Evolutionary conservation across 148 eudicot species (phyloP), one percentile per base, ranked within the genome.

Genomic region (Beta vulgaris): DNA sequence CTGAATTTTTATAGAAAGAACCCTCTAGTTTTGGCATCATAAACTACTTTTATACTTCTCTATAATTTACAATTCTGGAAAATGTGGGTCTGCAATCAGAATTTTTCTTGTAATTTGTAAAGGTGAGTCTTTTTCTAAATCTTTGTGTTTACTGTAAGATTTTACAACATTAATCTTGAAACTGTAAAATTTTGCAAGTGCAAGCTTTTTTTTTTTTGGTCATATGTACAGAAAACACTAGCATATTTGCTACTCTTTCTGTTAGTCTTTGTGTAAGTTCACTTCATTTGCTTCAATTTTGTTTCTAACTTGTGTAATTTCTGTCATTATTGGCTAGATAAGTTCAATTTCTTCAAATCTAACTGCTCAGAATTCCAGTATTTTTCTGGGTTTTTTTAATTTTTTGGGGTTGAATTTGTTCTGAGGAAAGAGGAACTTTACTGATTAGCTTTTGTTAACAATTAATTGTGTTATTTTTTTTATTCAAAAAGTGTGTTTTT

Each of bases 261-360:
- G 53, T 42, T 14, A 67, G 13, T 25, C 9, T 26, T 28, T 40
- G 69, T 40, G 26, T 39, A n/a, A n/a, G 3, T 4, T 12, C 21
- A 12, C 71, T 67, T 67, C 28, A 67, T 67, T 10, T 42, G 51
- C 71, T 64, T 64, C 39, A 37, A 37, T 62, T 51, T 62, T 35
- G 16, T 6, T 66, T 42, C 12, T 2, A 6, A 59, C 32, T 61
- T 31, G 16, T 13, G 65, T 61, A 32, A 16, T 61, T 32, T 0
- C 26, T 3, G 4, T 61, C 4, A 13, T 61, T 60, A 14, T 29
- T 3, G 29, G 7, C 4, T 57, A 21, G 12, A 5, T 57, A 4
- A n/a, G 28, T 57, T n/a, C 13, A 6, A 6, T 26, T 3, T 21
- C 43, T 35, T 64, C 2, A 66, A 6, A 39, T 37, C 42, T 40